Percentiles rank a stretch among this genome's conserved stretches.
Conservation (phyloP, 164 flowering plant species). For the Echeveria elegans region DNA sequence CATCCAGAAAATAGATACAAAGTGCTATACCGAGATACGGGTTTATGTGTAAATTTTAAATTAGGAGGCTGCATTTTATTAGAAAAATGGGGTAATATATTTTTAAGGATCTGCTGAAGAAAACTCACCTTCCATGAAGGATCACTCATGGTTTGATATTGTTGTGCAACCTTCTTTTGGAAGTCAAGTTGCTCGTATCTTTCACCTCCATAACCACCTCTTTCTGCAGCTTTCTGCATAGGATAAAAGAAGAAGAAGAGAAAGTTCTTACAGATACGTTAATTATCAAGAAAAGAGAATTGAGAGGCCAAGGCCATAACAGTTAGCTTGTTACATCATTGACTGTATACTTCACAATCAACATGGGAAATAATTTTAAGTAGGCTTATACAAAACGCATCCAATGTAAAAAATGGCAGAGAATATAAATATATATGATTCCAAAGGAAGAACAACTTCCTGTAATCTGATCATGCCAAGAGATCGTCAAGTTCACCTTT, state of each 20-base stretch:
- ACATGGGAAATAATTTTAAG: too few species aligned
- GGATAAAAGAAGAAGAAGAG: neutral
- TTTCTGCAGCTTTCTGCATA: conserved; percentile 74
- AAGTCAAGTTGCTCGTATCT: conserved; percentile 85
- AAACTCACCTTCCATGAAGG: conserved; percentile 66
- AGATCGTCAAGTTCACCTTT: neutral
- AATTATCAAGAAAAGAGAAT: neutral
- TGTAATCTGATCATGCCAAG: neutral
- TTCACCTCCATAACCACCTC: conserved; percentile 89
- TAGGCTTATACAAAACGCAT: too few species aligned
- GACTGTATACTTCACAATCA: too few species aligned
- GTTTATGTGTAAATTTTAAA: neutral
- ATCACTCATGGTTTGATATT: conserved; percentile 51
- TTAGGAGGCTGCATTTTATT: neutral
- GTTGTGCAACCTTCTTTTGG: conserved; percentile 55
- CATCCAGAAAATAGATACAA: neutral
- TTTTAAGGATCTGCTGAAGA: neutral
- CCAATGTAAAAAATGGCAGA: neutral
- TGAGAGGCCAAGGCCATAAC: neutral
- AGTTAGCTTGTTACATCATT: too few species aligned
- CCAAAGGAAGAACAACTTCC: neutral
- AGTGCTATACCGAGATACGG: neutral
- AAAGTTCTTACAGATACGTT: neutral
- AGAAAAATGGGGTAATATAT: neutral
- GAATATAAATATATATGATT: neutral